These are phyloP conservation scores for Inonotus hispidus DNA, from an alignment of 1,284 basidiomycete species.

Conservation along the genomic window DNA sequence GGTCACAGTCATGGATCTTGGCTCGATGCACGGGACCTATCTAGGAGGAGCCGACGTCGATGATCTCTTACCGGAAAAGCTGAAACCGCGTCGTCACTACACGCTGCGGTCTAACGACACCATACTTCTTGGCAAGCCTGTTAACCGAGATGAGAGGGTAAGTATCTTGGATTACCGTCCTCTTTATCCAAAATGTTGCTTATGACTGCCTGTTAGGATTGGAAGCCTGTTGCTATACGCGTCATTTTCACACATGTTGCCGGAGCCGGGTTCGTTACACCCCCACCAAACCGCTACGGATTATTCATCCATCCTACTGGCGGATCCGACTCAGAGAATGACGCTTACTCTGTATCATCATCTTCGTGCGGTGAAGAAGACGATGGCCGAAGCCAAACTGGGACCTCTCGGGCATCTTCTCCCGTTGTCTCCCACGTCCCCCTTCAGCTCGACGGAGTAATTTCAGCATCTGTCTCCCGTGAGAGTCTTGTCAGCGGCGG, in stretches of 20 bases:
- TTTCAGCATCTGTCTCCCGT: neutral
- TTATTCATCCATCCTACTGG: slow-evolving; percentile 1
- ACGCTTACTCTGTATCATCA: neutral
- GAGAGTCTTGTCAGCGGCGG: neutral
- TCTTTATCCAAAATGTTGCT: neutral
- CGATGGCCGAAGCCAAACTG: neutral
- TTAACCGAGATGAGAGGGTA: slow-evolving; percentile 11
- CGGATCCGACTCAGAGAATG: neutral
- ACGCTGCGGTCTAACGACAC: slow-evolving; percentile 7
- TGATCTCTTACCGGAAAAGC: neutral
- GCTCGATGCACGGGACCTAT: slow-evolving; percentile 16
- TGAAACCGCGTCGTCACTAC: slow-evolving; percentile 6
- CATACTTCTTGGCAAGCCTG: slow-evolving; percentile 11
- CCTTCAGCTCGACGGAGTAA: neutral
- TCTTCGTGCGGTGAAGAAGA: neutral
- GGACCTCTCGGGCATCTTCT: slow-evolving; percentile 2
- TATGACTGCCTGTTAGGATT: slow-evolving; percentile 3
- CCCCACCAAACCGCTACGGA: slow-evolving; percentile 12
- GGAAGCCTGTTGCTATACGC: slow-evolving; percentile 11
- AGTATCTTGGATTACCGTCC: neutral
- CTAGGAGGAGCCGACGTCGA: neutral
- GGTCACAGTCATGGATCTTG: slow-evolving; percentile 13
- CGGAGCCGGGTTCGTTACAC: neutral
- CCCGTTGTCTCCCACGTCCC: neutral
- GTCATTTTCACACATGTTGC: slow-evolving; percentile 1